phyloP scores from a whole-genome alignment of 495 filamentous ascomycete species.

The Aspergillus taichungensis region DNA sequence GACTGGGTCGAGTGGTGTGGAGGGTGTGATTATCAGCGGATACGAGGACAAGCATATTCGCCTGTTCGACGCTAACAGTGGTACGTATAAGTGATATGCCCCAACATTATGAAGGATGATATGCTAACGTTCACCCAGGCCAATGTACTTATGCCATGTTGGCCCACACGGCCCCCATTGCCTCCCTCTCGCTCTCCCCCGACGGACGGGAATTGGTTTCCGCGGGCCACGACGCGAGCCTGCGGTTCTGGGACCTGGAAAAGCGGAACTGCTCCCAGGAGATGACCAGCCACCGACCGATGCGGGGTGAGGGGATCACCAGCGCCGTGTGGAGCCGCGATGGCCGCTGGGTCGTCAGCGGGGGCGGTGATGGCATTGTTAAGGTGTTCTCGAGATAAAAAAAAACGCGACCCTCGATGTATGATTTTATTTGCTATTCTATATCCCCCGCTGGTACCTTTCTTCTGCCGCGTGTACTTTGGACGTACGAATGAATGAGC shows the following conservation, averaged over 20 bases:
- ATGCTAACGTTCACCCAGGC: slow-evolving; percentile 47
- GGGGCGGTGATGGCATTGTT: slow-evolving; percentile 91
- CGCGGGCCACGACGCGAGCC: slow-evolving; percentile 86
- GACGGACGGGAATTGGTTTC: slow-evolving; percentile 92
- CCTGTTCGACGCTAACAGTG: slow-evolving; percentile 97
- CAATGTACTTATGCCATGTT: slow-evolving; percentile 99
- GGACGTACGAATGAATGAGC: slow-evolving; percentile 37
- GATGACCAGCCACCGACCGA: slow-evolving; percentile 78
- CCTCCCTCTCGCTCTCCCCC: slow-evolving; percentile 79
- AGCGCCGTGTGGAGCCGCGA: slow-evolving; percentile 90
- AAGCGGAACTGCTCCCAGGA: slow-evolving; percentile 91
- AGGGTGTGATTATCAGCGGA: slow-evolving; percentile 87
- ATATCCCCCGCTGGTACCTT: slow-evolving; percentile 16
- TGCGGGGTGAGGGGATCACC: slow-evolving; percentile 93
- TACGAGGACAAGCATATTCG: slow-evolving; percentile 93
- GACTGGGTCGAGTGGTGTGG: slow-evolving; percentile 78
- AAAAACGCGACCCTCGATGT: slow-evolving; percentile 23
- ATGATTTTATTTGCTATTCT: slow-evolving; percentile 22
- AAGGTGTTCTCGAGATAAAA: slow-evolving; percentile 77
- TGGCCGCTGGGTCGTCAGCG: slow-evolving; percentile 87
- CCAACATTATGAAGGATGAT: background rate
- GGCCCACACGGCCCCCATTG: slow-evolving; percentile 87
- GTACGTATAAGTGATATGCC: slow-evolving; percentile 46
- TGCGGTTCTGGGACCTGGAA: slow-evolving; percentile 97
- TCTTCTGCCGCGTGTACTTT: slow-evolving; percentile 22